phyloP scores from a whole-genome alignment of 805 yeast genomes.

The Saccharomycopsis sp. region DNA sequence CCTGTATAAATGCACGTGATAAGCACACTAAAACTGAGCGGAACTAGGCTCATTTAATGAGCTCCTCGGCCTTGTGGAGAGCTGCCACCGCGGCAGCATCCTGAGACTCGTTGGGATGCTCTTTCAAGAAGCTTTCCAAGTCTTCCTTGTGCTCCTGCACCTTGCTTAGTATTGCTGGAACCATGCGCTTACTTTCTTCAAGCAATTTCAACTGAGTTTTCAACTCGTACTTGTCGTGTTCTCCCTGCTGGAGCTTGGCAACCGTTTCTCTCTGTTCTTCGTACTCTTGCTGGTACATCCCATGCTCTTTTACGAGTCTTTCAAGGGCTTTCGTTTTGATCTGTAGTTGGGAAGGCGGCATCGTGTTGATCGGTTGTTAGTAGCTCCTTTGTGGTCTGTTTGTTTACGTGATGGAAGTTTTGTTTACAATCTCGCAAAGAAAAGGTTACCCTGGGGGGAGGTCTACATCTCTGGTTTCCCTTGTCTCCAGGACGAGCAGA shows the following conservation, averaged over 20 bases:
- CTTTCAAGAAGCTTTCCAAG: conserved; percentile 23
- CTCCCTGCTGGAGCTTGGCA: conserved; percentile 34
- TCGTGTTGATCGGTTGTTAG: too few relatives aligned
- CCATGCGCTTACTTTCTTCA: conserved; percentile 44
- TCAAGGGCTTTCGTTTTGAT: conserved; percentile 63
- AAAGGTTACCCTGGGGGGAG: too few relatives aligned
- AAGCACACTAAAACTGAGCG: not conserved
- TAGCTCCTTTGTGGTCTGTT: not conserved
- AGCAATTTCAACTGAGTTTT: conserved; percentile 45
- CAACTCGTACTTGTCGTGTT: conserved; percentile 55
- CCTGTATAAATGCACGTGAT: not conserved
- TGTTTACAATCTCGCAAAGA: not conserved
- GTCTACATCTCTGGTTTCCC: too few relatives aligned
- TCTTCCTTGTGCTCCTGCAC: conserved; percentile 35
- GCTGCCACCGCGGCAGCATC: too few relatives aligned
- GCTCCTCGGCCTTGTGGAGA: not conserved
- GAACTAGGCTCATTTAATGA: not conserved
- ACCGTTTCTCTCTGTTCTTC: conserved; percentile 43
- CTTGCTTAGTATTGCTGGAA: conserved; percentile 40
- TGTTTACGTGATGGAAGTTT: not conserved
- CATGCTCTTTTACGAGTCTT: conserved; percentile 60
- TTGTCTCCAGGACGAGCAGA: too few relatives aligned
- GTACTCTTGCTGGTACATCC: conserved; percentile 50
- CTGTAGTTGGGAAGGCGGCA: too few relatives aligned
- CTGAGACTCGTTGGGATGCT: too few relatives aligned